Evolutionary conservation across 1,139 yeast genomes (phyloP).

Genomic region (Candida neerlandica): DNA sequence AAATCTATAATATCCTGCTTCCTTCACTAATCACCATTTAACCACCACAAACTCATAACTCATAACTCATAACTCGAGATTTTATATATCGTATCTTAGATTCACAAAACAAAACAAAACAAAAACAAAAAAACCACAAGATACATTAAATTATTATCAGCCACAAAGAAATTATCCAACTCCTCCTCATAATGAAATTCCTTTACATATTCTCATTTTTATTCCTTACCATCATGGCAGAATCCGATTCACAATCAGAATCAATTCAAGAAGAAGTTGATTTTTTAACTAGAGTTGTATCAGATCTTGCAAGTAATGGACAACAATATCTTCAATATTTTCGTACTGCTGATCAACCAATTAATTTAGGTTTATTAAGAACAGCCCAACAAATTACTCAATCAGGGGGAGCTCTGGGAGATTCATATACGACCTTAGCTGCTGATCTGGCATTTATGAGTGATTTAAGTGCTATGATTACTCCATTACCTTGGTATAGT

Average conservation of each 20-base stretch:
- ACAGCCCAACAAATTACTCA: conserved; percentile 25
- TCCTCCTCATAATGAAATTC: neutral
- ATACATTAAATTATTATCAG: no score
- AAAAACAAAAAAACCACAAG: no score
- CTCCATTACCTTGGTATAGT: conserved; percentile 39
- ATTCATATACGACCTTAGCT: conserved; percentile 38
- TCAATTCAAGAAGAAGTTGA: conserved; percentile 18
- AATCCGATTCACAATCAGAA: neutral
- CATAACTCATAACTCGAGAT: no score
- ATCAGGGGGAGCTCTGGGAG: conserved; percentile 32
- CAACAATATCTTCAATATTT: conserved; percentile 26
- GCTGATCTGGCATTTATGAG: conserved; percentile 16
- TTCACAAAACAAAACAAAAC: no score
- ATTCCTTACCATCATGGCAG: neutral
- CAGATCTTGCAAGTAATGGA: conserved; percentile 26
- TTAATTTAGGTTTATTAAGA: conserved; percentile 28
- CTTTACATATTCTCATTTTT: neutral
- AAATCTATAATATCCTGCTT: no score
- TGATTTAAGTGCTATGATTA: conserved; percentile 31
- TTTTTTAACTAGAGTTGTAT: conserved; percentile 31
- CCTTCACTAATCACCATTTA: no score
- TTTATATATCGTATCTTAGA: no score
- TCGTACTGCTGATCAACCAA: conserved; percentile 23
- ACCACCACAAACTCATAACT: no score
- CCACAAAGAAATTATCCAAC: no score